Conservation (phyloP, 2,329 filamentous ascomycete genomes). For the Chaetoscypha palmicola region DNA sequence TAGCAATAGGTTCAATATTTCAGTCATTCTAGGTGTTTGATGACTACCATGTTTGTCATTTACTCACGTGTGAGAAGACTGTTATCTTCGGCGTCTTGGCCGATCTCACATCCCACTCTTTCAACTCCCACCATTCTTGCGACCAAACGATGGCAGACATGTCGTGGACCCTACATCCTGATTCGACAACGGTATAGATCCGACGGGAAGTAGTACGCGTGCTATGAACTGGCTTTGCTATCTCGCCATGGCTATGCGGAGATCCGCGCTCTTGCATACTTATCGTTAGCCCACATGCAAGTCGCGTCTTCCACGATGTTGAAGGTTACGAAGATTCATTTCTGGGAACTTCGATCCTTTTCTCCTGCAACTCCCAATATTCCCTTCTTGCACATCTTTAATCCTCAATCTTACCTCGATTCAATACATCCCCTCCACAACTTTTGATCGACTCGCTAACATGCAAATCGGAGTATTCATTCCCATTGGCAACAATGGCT, state of each 20-base stretch:
- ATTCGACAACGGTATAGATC: not conserved
- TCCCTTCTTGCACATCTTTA: not conserved
- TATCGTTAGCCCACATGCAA: not conserved
- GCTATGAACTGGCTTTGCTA: not conserved
- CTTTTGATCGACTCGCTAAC: not conserved
- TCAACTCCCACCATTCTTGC: too few relatives aligned
- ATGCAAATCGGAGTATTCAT: constrained; percentile 22
- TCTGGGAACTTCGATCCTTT: not conserved
- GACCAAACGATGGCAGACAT: too few relatives aligned
- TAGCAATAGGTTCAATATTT: too few relatives aligned
- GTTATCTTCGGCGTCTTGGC: not conserved
- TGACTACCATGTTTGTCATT: too few relatives aligned
- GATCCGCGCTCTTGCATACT: too few relatives aligned
- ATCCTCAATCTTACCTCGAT: not conserved
- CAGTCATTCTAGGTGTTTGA: too few relatives aligned
- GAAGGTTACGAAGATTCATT: too few relatives aligned
- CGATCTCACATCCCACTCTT: not conserved
- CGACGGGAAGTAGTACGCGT: not conserved
- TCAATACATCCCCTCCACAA: not conserved
- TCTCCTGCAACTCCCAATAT: not conserved
- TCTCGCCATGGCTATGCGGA: not conserved
- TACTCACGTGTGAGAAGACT: not conserved
- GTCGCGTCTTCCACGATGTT: not conserved
- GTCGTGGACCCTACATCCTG: not conserved
- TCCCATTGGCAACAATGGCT: constrained; percentile 31